Conservation (phyloP, 257 asterid species). For the Jasminum sambac region DNA sequence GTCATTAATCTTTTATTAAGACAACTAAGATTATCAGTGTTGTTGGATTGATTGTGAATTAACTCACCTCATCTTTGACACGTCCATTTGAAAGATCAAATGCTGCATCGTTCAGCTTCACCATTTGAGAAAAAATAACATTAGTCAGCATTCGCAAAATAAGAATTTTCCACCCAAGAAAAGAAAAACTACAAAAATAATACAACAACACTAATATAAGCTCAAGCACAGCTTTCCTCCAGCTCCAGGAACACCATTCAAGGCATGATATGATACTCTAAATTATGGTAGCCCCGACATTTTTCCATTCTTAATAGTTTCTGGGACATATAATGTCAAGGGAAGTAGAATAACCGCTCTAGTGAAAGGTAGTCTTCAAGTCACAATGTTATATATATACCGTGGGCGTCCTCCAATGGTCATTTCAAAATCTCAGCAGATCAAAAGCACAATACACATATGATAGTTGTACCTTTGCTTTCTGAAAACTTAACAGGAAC, state of each 20-base stretch:
- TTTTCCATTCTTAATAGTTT: constrained; percentile 7
- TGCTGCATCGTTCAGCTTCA: constrained; percentile 96
- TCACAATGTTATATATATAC: neutral
- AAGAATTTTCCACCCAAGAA: neutral
- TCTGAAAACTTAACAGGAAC: neutral
- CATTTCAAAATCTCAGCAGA: constrained; percentile 8
- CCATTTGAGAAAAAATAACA: constrained; percentile 15
- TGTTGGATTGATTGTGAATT: neutral
- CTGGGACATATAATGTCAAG: constrained; percentile 1
- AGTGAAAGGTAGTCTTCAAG: neutral
- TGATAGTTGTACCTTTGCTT: neutral
- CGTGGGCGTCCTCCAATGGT: neutral
- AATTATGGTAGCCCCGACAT: neutral
- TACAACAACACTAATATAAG: constrained; percentile 12
- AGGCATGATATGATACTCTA: neutral
- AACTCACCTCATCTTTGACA: constrained; percentile 77
- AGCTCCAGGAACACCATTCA: constrained; percentile 2
- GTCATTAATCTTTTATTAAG: neutral
- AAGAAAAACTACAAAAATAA: neutral
- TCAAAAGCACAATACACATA: neutral
- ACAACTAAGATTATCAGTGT: neutral
- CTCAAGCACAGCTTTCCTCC: neutral
- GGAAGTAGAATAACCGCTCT: too few species aligned
- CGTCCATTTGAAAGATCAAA: constrained; percentile 94
- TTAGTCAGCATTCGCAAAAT: constrained; percentile 19